These are phyloP conservation scores for Samsoniella hepiali DNA, from an alignment of 2,329 filamentous ascomycete genomes.

Conservation along the genomic window DNA sequence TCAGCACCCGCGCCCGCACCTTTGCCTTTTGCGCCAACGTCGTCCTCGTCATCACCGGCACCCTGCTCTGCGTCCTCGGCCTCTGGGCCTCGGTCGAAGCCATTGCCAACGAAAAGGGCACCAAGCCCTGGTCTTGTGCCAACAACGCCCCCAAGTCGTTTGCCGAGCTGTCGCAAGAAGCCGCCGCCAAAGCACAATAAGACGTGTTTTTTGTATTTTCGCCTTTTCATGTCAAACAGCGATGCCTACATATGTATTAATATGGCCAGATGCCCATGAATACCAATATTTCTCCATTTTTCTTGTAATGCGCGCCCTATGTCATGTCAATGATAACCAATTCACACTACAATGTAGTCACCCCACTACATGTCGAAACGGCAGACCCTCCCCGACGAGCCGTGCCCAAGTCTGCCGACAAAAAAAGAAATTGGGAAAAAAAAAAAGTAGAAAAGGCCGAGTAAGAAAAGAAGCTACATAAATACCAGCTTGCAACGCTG, in stretches of 20 bases:
- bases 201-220: background rate
- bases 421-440: too few relatives aligned
- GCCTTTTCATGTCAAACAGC: background rate
- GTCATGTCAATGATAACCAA: background rate
- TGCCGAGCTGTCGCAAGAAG: background rate
- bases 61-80: conserved; percentile 37
- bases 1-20: conserved; percentile 31
- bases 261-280: conserved; percentile 1
- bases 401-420: too few relatives aligned
- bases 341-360: too few relatives aligned
- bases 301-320: background rate
- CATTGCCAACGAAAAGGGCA: conserved; percentile 30
- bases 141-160: conserved; percentile 10
- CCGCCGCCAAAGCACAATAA: background rate
- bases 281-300: conserved; percentile 5
- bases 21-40: conserved; percentile 33
- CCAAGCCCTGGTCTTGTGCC: conserved; percentile 36
- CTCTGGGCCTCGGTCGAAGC: conserved; percentile 40
- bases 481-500: too few relatives aligned
- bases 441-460: too few relatives aligned
- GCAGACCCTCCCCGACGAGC: background rate
- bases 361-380: background rate
- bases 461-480: too few relatives aligned
- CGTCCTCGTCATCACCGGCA: conserved; percentile 32
- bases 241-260: conserved; percentile 11